phyloP scores from a whole-genome alignment of 345 rosid genomes.

The Lepidium sativum region DNA sequence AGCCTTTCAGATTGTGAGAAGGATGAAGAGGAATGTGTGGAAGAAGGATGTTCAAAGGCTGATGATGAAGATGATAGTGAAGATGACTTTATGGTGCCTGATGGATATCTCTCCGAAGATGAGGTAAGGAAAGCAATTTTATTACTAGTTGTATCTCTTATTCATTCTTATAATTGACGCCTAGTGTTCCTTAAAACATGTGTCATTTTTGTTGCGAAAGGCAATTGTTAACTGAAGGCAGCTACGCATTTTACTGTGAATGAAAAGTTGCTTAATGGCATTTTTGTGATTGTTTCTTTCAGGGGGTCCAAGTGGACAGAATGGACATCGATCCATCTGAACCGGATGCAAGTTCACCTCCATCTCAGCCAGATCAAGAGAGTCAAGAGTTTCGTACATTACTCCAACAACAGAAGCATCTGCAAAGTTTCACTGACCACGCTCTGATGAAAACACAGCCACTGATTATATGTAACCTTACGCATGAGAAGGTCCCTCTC shows the following conservation, averaged over 20 bases:
- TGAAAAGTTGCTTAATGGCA: not conserved
- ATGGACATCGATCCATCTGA: conserved; percentile 46
- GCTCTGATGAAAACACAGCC: conserved; percentile 74
- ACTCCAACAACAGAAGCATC: conserved; percentile 55
- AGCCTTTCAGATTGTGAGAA: conserved; percentile 93
- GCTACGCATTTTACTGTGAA: not conserved
- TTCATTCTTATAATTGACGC: not conserved
- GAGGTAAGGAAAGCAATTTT: conserved; percentile 44
- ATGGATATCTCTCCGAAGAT: conserved; percentile 93
- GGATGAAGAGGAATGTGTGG: conserved; percentile 62
- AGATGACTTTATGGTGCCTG: conserved; percentile 94
- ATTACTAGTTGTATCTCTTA: not conserved
- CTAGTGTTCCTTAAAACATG: not conserved
- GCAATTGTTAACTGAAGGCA: not conserved
- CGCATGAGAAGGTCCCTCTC: conserved; percentile 51
- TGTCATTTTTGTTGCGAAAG: not conserved
- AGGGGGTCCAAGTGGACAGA: conserved; percentile 78
- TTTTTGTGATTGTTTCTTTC: conserved; percentile 13
- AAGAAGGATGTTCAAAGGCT: conserved; percentile 53
- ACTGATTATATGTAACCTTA: conserved; percentile 53
- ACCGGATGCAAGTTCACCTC: conserved; percentile 32
- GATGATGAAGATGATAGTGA: conserved; percentile 82
- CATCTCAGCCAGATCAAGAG: conserved; percentile 35
- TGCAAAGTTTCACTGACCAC: conserved; percentile 55
- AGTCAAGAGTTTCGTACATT: conserved; percentile 44